Evolutionary conservation across 352 stramenopile species (phyloP).

Genomic region (Globisporangium polare): DNA sequence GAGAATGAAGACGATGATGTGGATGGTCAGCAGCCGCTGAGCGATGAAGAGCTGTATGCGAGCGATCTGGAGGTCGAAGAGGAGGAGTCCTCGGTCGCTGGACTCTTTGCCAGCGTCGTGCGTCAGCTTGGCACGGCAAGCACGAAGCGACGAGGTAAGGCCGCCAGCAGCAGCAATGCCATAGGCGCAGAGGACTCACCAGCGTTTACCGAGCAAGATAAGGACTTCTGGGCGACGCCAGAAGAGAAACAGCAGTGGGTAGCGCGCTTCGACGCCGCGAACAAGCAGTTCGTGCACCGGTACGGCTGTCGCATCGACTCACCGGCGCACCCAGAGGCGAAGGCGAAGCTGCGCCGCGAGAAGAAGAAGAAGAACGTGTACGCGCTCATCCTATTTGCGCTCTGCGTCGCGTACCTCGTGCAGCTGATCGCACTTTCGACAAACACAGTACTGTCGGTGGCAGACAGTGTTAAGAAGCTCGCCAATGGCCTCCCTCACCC

Average conservation of each 20-base stretch:
- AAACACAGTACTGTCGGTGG: background rate
- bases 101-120: constrained; percentile 14
- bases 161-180: background rate
- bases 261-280: constrained; percentile 15
- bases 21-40: background rate
- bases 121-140: background rate
- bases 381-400: constrained; percentile 21
- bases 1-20: background rate
- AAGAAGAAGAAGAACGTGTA: constrained; percentile 18
- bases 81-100: constrained; percentile 9
- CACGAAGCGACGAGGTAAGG: background rate
- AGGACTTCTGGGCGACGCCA: constrained; percentile 17
- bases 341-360: constrained; percentile 23
- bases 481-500: background rate
- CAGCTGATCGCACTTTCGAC: constrained; percentile 21
- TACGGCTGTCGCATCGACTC: constrained; percentile 35
- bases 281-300: constrained; percentile 18
- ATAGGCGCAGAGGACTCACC: background rate
- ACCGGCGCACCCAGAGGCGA: constrained; percentile 17
- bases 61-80: constrained; percentile 11
- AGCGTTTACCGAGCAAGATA: constrained; percentile 24
- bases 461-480: background rate
- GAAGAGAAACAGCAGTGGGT: constrained; percentile 29
- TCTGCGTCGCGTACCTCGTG: constrained; percentile 22
- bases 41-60: constrained; percentile 1